Conservation (phyloP, 73 alveolate species). For the Uronychia binucleata region DNA sequence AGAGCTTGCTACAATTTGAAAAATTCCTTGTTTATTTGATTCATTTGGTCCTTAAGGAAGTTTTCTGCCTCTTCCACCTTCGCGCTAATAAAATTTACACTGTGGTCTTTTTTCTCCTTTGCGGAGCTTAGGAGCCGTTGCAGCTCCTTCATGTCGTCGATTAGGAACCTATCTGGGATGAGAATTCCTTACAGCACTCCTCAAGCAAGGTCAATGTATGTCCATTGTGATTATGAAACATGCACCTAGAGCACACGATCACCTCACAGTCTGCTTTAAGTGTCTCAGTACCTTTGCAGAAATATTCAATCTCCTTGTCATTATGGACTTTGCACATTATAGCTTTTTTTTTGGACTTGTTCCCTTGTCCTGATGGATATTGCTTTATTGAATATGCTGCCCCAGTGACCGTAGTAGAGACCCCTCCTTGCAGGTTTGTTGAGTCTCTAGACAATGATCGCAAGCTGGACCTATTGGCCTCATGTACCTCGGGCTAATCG, state of each 20-base stretch:
- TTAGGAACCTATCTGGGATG: neutral
- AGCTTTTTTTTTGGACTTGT: neutral
- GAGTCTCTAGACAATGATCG: neutral
- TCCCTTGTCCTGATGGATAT: too few relatives aligned
- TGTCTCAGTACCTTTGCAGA: slow-evolving; percentile 22
- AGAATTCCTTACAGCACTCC: slow-evolving; percentile 16
- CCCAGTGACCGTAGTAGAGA: neutral
- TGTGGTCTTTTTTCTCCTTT: neutral
- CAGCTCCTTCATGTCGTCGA: neutral
- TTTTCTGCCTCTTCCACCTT: neutral
- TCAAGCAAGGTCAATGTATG: slow-evolving; percentile 54
- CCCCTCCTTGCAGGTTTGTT: neutral
- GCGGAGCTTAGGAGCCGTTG: neutral
- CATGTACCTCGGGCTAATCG: neutral
- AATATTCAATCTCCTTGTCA: slow-evolving; percentile 44
- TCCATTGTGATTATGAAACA: slow-evolving; percentile 70
- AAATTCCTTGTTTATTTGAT: neutral
- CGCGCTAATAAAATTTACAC: neutral
- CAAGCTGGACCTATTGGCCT: neutral
- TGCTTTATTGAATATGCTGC: neutral
- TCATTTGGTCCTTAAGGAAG: neutral
- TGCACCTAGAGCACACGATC: slow-evolving; percentile 64
- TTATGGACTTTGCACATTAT: neutral
- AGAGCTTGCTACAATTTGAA: too few relatives aligned
- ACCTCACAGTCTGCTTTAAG: slow-evolving; percentile 29